Percentiles rank a stretch among this genome's conserved stretches.
These are phyloP conservation scores for Nitzschia palea DNA, from an alignment of 108 stramenopile genomes.

Conservation along the genomic window DNA sequence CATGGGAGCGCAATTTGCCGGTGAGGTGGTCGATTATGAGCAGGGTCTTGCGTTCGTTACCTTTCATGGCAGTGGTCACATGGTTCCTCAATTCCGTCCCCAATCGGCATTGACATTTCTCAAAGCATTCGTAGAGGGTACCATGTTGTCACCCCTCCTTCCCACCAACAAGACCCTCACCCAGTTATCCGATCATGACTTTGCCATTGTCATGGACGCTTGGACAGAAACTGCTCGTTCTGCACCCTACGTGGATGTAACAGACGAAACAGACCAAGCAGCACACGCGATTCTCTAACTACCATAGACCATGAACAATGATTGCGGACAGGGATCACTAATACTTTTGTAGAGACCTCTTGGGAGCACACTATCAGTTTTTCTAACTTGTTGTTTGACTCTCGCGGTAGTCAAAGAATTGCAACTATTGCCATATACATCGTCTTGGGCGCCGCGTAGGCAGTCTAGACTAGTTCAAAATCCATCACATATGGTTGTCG, in stretches of 20 bases:
- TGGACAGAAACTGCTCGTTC: constrained; percentile 53
- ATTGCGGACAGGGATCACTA: background rate
- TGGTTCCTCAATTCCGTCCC: constrained; percentile 72
- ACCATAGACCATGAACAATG: too few relatives aligned
- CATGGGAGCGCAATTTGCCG: constrained; percentile 62
- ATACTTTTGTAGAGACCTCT: too few relatives aligned
- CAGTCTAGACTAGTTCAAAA: too few relatives aligned
- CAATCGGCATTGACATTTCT: constrained; percentile 55
- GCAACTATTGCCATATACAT: too few relatives aligned
- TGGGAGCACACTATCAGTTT: too few relatives aligned
- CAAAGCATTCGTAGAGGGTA: constrained; percentile 28
- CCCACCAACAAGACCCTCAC: constrained; percentile 42
- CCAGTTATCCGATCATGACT: constrained; percentile 33
- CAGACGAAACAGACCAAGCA: background rate
- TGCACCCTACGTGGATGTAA: constrained; percentile 28
- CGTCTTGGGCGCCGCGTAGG: too few relatives aligned
- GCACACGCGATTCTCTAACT: too few relatives aligned
- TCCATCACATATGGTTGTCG: too few relatives aligned
- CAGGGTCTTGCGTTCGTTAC: constrained; percentile 57
- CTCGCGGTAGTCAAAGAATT: too few relatives aligned
- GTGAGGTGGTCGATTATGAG: constrained; percentile 62
- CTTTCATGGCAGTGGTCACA: constrained; percentile 68
- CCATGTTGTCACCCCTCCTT: constrained; percentile 43
- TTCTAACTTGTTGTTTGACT: too few relatives aligned
- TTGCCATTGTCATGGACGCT: constrained; percentile 24